Evolutionary conservation across 1,284 basidiomycete species (phyloP), one percentile per base, ranked within the genome.

Genomic region (Megacollybia platyphylla): DNA sequence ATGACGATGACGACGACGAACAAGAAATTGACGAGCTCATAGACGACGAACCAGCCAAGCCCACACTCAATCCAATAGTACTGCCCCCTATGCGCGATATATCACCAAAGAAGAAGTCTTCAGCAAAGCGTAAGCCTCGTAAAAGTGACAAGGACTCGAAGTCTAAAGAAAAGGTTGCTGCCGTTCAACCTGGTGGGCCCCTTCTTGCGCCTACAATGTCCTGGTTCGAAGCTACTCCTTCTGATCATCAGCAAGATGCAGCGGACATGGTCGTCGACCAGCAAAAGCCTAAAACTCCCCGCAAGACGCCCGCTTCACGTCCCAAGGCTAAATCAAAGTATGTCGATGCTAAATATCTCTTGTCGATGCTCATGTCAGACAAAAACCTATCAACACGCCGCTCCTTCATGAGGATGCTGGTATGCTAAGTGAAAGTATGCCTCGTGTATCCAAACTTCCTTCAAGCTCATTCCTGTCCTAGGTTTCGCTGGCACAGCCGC

Each of bases 1-100:
- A 48, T 10, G 60, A 65, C 27, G 67, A 70, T 7, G 76, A 80
- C 11, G 71, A 72, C 17, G 79, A 82, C 36, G 82, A 82, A 3
- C 79, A 86, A 54, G 80, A 83, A 58, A 15, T 34, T 34, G 81
- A 85, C 62, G 76, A 83, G 51, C 70, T 84, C 49, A 77, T 82
- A 50, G 81, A 86, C 57, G 82, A 85, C 49, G 78, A 79, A 44
- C 70, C 74, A 17, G 44, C 51, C 42, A 41, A 27, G 9, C 45
- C 53, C 15, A 49, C 50, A 30, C 58, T 64, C 27, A 55, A 61
- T 13, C 58, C 60, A 39, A 56, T 59, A 39, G 51, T 59, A 6
- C 51, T 52, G 38, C 40, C 58, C 24, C 45, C 51, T 29, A 13
- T 13, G 10, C 20, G 20, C 20, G 20, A 24, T 24, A 24, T 24